Percentiles rank a stretch among this genome's conserved stretches.
Conservation (phyloP, 208 protist genomes). For the Leishmania turanica region DNA sequence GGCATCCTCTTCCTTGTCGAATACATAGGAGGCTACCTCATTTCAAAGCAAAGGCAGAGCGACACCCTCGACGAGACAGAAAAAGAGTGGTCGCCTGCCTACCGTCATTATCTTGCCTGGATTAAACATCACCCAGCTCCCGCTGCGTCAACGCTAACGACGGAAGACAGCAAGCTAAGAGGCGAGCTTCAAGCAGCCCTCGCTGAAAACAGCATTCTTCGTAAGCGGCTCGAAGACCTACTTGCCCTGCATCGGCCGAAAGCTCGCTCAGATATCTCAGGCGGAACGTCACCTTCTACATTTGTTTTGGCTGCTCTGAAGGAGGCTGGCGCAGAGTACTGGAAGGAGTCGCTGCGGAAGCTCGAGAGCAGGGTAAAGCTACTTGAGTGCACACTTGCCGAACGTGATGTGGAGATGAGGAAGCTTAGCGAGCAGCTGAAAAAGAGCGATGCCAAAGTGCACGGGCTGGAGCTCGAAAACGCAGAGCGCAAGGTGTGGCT, state of each 20-base stretch:
- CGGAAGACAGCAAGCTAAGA: slow-evolving; percentile 20
- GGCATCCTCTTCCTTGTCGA: slow-evolving; percentile 50
- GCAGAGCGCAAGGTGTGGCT: neutral
- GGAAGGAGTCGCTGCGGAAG: slow-evolving; percentile 17
- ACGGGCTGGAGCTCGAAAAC: slow-evolving; percentile 15
- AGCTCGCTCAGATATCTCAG: neutral
- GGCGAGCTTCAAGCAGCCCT: slow-evolving; percentile 24
- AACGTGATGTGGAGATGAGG: slow-evolving; percentile 17
- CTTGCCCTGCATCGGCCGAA: slow-evolving; percentile 14
- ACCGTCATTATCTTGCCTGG: slow-evolving; percentile 27
- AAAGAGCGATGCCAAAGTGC: slow-evolving; percentile 20
- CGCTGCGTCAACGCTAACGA: neutral
- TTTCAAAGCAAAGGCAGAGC: slow-evolving; percentile 32
- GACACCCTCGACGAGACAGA: slow-evolving; percentile 24
- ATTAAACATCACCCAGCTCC: slow-evolving; percentile 14
- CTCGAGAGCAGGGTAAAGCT: slow-evolving; percentile 23
- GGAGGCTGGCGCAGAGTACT: slow-evolving; percentile 9
- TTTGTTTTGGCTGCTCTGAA: neutral
- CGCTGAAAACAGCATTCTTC: slow-evolving; percentile 33
- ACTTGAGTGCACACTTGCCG: slow-evolving; percentile 33
- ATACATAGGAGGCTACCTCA: slow-evolving; percentile 58
- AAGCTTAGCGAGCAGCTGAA: slow-evolving; percentile 17
- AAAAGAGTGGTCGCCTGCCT: slow-evolving; percentile 19
- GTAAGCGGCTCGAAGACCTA: slow-evolving; percentile 33
- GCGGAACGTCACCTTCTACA: neutral